Percentiles rank a stretch among this genome's conserved stretches.
phyloP scores from a whole-genome alignment of 306 rosid species.

The Sphenostylis stenocarpa region DNA sequence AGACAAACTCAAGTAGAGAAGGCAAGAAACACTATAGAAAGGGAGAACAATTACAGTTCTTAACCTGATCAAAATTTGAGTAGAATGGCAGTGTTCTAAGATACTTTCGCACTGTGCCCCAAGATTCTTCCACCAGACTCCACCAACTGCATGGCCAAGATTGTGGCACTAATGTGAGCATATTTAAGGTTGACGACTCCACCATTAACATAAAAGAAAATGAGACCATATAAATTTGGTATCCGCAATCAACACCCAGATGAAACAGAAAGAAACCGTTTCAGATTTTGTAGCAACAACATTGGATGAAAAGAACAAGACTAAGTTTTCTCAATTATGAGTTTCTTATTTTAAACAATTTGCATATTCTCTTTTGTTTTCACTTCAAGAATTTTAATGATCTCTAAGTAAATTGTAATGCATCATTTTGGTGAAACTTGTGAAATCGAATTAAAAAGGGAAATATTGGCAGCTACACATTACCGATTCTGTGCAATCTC shows the following conservation, averaged over 20 bases:
- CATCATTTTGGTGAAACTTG: background rate
- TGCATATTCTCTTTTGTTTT: too few species aligned
- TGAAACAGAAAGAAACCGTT: background rate
- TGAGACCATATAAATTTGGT: background rate
- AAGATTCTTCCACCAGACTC: background rate
- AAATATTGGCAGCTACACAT: background rate
- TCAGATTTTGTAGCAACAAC: background rate
- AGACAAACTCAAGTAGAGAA: background rate
- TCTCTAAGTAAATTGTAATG: background rate
- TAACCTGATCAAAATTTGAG: slow-evolving; percentile 6
- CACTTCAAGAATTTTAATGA: background rate
- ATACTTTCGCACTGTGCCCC: background rate
- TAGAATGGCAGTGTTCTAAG: background rate
- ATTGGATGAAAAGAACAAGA: background rate
- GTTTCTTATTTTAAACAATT: background rate
- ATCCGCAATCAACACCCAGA: background rate
- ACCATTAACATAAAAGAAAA: background rate
- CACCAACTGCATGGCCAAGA: background rate
- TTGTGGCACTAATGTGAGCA: background rate
- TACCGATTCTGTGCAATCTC: background rate
- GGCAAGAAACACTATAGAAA: background rate
- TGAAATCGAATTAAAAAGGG: background rate
- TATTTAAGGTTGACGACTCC: background rate
- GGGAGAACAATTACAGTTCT: background rate
- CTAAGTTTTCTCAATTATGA: background rate